A percentile compares a stretch with the other conserved stretches of the same genome.
These are phyloP conservation scores for Trichoderma orchidacearum DNA, from an alignment of 495 filamentous ascomycete genomes.

Conservation along the genomic window DNA sequence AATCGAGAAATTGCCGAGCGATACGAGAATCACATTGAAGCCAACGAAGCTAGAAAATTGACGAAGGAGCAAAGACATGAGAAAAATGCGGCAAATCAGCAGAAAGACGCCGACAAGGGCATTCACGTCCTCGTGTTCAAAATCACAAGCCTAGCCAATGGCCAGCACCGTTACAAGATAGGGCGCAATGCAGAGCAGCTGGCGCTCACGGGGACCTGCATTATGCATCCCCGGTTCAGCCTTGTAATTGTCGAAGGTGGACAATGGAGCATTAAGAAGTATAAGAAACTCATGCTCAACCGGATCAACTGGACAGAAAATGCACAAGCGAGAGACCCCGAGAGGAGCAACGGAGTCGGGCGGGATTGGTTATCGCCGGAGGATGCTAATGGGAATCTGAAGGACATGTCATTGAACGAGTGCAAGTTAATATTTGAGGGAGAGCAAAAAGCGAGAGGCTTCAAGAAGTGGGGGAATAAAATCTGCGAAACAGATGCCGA, in stretches of 20 bases:
- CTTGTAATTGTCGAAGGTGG: conserved; percentile 89
- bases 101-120: conserved; percentile 77
- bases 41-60: conserved; percentile 79
- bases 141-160: conserved; percentile 75
- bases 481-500: conserved; percentile 80
- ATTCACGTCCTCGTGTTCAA: conserved; percentile 76
- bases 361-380: conserved; percentile 63
- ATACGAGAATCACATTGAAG: conserved; percentile 54
- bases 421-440: conserved; percentile 81
- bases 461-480: conserved; percentile 74
- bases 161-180: conserved; percentile 86
- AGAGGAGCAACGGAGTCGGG: conserved; percentile 44
- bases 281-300: conserved; percentile 77
- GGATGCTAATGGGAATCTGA: conserved; percentile 65
- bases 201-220: conserved; percentile 69
- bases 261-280: conserved; percentile 59
- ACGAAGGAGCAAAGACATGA: conserved; percentile 82
- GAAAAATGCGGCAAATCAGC: conserved; percentile 71
- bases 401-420: conserved; percentile 66
- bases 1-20: conserved; percentile 83
- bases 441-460: conserved; percentile 59
- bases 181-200: conserved; percentile 82
- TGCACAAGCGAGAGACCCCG: conserved; percentile 40
- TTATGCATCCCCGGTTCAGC: conserved; percentile 78
- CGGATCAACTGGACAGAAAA: conserved; percentile 94